Evolutionary conservation across 352 stramenopile species (phyloP).

Genomic region (Peronospora destructor): DNA sequence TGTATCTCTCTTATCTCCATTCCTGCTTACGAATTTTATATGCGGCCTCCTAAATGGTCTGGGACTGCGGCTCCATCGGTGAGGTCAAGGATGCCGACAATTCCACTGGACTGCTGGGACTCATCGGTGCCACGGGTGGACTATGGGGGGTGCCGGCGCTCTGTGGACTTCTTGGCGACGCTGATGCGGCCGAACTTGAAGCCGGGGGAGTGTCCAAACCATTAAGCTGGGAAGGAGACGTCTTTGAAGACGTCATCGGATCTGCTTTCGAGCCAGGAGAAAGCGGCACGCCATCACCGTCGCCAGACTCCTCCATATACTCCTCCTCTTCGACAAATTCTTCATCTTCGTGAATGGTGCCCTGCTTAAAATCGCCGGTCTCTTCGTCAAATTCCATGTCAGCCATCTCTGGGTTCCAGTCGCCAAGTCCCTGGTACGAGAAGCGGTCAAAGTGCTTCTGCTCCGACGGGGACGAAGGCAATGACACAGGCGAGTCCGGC

Average conservation of each 20-base stretch:
- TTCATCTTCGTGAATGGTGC: constrained; percentile 54
- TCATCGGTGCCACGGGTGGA: constrained; percentile 27
- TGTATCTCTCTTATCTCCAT: constrained; percentile 3
- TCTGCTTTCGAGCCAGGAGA: constrained; percentile 37
- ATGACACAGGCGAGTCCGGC: constrained; percentile 58
- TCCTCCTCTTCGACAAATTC: constrained; percentile 48
- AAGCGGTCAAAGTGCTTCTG: constrained; percentile 72
- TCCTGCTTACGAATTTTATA: constrained; percentile 13
- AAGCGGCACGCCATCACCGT: constrained; percentile 28
- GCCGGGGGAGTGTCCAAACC: constrained; percentile 29
- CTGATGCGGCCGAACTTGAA: constrained; percentile 33
- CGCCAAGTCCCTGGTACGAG: constrained; percentile 57
- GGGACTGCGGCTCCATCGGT: constrained; percentile 27
- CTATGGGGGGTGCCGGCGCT: constrained; percentile 23
- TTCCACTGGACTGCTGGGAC: constrained; percentile 15
- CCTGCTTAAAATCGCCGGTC: constrained; percentile 44
- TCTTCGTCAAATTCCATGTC: constrained; percentile 62
- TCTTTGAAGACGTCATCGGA: constrained; percentile 31
- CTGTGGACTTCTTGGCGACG: constrained; percentile 34
- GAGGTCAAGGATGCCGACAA: constrained; percentile 11
- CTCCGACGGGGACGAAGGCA: constrained; percentile 57
- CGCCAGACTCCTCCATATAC: constrained; percentile 23
- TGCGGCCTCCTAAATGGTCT: constrained; percentile 31
- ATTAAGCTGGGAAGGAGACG: constrained; percentile 29
- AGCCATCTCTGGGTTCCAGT: constrained; percentile 56